Base-by-base conservation (phyloP, 2,329 filamentous ascomycete species). In the Penicillium sp. region DNA sequence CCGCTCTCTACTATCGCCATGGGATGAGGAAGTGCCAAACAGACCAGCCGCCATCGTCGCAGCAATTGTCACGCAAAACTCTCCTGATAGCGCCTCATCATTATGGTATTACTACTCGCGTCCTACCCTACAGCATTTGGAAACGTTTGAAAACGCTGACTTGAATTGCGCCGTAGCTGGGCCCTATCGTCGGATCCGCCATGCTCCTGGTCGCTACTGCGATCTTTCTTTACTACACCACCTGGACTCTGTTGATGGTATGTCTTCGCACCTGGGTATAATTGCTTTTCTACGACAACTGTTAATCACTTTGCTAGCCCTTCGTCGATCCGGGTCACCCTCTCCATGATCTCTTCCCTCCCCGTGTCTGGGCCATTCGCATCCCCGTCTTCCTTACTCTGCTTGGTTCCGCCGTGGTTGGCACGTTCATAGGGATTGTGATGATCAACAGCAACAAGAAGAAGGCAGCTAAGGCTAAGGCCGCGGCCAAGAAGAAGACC, bases 391-490 rank as follows among this genome's bases (percentile, higher is more conserved):
- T 98, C 69, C 83, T 98, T 60, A 85, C 96, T 56, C 83, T 98
- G 40, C 78, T 98, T 59, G 90, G 85, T 57, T 90, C 85, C 53
- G 89, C 93, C 52, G 89, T 98, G 53, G 91, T 98, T 53, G 93
- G 93, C 57, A 94, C 88, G 53, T 98, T 98, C 77, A 79, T 98
- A 60, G 85, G 87, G 64, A 84, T 95, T 67, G 91, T 98, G 66
- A 98, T 98, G 93, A 97, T 98, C 75, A 83, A 88, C 70, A 97
- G 91, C 79, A 96, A 96, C 78, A 80, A 86, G 70, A 97, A 97
- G 82, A 96, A 93, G 82, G 88, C 88, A 3, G 84, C 88, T 60
- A 98, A 97, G 80, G 85, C 86, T 56, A 90, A 89, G 73, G 85
- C 86, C 51, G 84, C 85, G 19, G 69, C 73, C 37, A 88, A 88